Percentiles rank a stretch among this genome's conserved stretches.
Evolutionary conservation across 495 filamentous ascomycete genomes (phyloP).

Genomic region (Barbatosphaeria neglecta): DNA sequence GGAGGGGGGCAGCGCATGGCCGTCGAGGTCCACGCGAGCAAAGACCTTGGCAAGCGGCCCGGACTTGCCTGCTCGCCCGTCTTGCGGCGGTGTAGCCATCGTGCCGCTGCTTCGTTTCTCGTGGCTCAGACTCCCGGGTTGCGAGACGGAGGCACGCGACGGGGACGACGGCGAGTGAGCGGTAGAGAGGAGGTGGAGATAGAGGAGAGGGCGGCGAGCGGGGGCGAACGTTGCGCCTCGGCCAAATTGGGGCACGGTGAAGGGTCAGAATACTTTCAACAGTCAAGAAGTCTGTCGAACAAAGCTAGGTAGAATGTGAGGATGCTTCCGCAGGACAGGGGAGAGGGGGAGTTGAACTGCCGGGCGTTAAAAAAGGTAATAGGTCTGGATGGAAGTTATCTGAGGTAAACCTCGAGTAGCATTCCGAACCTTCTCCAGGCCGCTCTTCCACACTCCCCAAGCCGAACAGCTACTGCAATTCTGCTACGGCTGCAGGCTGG

Average conservation of each 20-base stretch:
- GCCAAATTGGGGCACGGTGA: not conserved
- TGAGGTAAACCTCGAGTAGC: too few relatives aligned
- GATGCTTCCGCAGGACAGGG: too few relatives aligned
- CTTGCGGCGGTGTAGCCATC: constrained; percentile 23
- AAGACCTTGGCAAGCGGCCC: constrained; percentile 51
- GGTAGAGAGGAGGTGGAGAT: not conserved
- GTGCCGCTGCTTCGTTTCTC: constrained; percentile 1
- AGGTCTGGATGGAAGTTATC: too few relatives aligned
- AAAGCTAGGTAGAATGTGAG: too few relatives aligned
- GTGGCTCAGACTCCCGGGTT: too few relatives aligned
- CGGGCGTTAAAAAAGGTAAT: too few relatives aligned
- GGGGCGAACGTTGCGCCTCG: not conserved
- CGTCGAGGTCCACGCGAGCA: constrained; percentile 67
- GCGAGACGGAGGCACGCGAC: not conserved
- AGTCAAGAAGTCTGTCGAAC: too few relatives aligned
- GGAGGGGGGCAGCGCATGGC: constrained; percentile 85
- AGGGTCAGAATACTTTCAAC: not conserved
- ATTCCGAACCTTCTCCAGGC: too few relatives aligned
- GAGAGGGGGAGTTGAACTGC: too few relatives aligned
- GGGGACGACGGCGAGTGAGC: not conserved
- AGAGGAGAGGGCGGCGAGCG: not conserved
- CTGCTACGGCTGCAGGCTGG: too few relatives aligned
- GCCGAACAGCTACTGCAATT: too few relatives aligned
- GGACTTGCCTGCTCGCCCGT: constrained; percentile 12
- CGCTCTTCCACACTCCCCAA: too few relatives aligned